phyloP scores from a whole-genome alignment of 495 filamentous ascomycete genomes.

The Trichoderma gamsii region DNA sequence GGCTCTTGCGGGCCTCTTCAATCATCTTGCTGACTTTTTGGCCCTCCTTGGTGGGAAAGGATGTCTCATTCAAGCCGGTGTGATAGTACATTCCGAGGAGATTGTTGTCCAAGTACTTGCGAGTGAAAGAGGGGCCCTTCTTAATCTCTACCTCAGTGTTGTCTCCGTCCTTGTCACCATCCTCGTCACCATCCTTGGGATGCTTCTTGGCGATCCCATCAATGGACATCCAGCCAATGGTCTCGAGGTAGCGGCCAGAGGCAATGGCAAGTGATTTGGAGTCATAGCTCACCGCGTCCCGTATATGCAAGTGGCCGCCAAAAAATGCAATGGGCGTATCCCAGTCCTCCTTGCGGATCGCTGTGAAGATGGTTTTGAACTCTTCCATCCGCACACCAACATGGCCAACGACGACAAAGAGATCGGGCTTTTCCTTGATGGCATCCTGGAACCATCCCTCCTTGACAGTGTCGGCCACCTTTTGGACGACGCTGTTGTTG shows the following conservation, averaged over 20 bases:
- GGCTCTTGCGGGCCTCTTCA: slow-evolving; percentile 54
- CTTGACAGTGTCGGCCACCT: slow-evolving; percentile 69
- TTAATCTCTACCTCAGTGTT: slow-evolving; percentile 18
- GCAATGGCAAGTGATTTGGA: slow-evolving; percentile 73
- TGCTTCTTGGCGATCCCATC: slow-evolving; percentile 52
- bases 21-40: slow-evolving; percentile 69
- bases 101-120: slow-evolving; percentile 94
- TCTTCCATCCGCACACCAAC: slow-evolving; percentile 74
- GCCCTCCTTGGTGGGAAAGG: slow-evolving; percentile 76
- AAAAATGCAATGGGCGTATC: slow-evolving; percentile 88
- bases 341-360: slow-evolving; percentile 70
- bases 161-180: slow-evolving; percentile 17
- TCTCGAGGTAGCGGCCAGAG: slow-evolving; percentile 95
- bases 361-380: slow-evolving; percentile 67
- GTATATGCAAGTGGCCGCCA: slow-evolving; percentile 84
- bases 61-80: slow-evolving; percentile 57
- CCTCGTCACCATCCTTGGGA: slow-evolving; percentile 18
- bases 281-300: slow-evolving; percentile 80
- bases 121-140: slow-evolving; percentile 51
- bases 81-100: slow-evolving; percentile 80
- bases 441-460: slow-evolving; percentile 86
- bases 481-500: slow-evolving; percentile 80
- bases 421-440: slow-evolving; percentile 76
- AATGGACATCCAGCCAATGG: slow-evolving; percentile 92
- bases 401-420: slow-evolving; percentile 85